Evolutionary conservation across 306 rosid species (phyloP).

Genomic region (Gastrolobium villosum): DNA sequence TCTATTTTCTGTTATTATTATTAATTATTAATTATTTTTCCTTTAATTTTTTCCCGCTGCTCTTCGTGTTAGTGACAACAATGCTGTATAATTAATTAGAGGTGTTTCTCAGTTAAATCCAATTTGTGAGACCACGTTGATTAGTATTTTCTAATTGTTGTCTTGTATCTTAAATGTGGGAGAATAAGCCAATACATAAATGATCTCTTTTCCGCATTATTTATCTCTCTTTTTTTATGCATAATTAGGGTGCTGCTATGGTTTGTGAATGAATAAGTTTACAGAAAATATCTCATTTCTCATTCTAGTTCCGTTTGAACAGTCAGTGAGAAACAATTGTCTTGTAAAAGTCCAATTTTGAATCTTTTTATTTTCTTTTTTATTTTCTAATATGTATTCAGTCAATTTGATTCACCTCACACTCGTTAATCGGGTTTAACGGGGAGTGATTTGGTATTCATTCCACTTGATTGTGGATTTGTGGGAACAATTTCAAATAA

Average conservation of each 20-base stretch:
- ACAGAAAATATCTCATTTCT: constrained; percentile 15
- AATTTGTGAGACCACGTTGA: constrained; percentile 53
- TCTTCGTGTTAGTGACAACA: constrained; percentile 51
- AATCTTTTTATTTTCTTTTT: too few relatives aligned
- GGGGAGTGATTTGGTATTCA: too few relatives aligned
- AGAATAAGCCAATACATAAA: constrained; percentile 26
- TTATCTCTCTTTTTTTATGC: not conserved
- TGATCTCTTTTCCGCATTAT: not conserved
- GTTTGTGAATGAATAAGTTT: constrained; percentile 1
- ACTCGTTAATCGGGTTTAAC: too few relatives aligned
- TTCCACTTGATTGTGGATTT: too few relatives aligned
- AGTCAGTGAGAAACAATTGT: not conserved
- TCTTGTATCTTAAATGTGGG: constrained; percentile 30
- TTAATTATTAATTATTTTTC: constrained; percentile 40
- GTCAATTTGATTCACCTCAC: too few relatives aligned
- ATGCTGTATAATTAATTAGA: constrained; percentile 58
- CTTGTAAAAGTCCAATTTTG: not conserved
- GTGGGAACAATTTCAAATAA: too few relatives aligned
- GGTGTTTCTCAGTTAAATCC: constrained; percentile 56
- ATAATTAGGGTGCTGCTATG: not conserved
- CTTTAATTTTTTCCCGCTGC: constrained; percentile 49
- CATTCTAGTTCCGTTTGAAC: constrained; percentile 5
- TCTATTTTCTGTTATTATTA: constrained; percentile 43
- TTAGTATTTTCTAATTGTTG: constrained; percentile 40
- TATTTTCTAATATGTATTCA: too few relatives aligned